Evolutionary conservation across 805 yeast species (phyloP).

Genomic region (Tanozyma kutaoensis): DNA sequence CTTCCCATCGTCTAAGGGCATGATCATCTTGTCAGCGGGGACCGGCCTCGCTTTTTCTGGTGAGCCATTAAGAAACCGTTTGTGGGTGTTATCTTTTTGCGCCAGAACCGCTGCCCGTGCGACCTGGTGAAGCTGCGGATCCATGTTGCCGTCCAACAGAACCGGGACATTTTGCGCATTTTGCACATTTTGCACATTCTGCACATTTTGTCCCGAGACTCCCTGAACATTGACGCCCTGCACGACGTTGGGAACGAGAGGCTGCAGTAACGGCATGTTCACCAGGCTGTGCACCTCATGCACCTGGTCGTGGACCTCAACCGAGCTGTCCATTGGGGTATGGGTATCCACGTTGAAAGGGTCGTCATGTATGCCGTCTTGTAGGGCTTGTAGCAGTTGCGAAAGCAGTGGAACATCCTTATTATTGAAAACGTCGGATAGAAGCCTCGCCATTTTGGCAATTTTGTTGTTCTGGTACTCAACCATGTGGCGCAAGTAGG

Average conservation of each 20-base stretch:
- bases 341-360: conserved; percentile 6
- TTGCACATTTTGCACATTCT: conserved; percentile 6
- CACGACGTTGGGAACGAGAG: conserved; percentile 3
- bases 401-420: conserved; percentile 12
- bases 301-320: conserved; percentile 4
- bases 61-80: no score
- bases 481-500: conserved; percentile 20
- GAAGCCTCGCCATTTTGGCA: conserved; percentile 21
- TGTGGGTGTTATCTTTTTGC: no score
- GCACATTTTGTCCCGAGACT: conserved; percentile 4
- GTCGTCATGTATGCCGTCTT: conserved; percentile 8
- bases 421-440: conserved; percentile 18
- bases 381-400: conserved; percentile 16
- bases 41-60: no score
- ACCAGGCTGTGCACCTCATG: no score
- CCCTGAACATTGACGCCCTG: conserved; percentile 3
- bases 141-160: conserved; percentile 20
- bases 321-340: conserved; percentile 5
- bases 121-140: conserved; percentile 27
- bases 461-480: conserved; percentile 24
- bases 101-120: conserved; percentile 28
- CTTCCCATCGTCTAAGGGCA: no score
- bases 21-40: no score
- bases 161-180: not conserved
- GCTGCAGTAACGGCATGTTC: conserved; percentile 4